A percentile compares a stretch with the other conserved stretches of the same genome.
Evolutionary conservation across 148 eudicot genomes (phyloP).

Genomic region (Drosera capensis): DNA sequence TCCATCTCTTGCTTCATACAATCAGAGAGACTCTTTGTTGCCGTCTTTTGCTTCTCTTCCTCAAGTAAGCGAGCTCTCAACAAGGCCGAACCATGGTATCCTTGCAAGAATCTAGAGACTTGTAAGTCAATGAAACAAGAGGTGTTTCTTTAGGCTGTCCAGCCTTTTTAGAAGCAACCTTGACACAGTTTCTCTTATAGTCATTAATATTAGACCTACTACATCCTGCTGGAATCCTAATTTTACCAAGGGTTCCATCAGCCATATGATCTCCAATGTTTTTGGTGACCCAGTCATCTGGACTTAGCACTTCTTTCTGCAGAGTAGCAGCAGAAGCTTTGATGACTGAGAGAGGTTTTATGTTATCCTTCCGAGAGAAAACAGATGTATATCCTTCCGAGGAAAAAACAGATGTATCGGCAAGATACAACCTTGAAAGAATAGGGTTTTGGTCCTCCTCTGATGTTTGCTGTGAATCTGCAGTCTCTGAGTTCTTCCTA

Average conservation of each 20-base stretch:
- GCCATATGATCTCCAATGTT: conserved; percentile 12
- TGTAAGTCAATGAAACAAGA: too few species aligned
- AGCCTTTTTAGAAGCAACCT: conserved; percentile 19
- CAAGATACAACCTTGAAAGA: conserved; percentile 87
- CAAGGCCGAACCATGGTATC: conserved; percentile 22
- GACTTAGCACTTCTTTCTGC: conserved; percentile 14
- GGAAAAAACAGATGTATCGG: conserved; percentile 87
- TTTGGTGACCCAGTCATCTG: conserved; percentile 14
- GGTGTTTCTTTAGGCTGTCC: conserved; percentile 16
- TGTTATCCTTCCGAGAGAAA: conserved; percentile 72
- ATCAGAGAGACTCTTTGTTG: too few species aligned
- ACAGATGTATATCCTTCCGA: too few species aligned
- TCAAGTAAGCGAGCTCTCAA: too few species aligned
- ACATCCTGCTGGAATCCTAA: conserved; percentile 11
- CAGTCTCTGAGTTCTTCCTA: conserved; percentile 24
- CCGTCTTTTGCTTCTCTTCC: too few species aligned
- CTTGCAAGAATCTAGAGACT: conserved; percentile 15
- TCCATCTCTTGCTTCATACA: too few species aligned
- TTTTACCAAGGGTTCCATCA: conserved; percentile 8
- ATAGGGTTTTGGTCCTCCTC: conserved; percentile 33
- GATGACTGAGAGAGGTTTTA: conserved; percentile 58
- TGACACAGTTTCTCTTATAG: background rate
- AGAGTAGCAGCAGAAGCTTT: conserved; percentile 21
- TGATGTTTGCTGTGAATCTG: conserved; percentile 15
- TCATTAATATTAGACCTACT: conserved; percentile 7